Evolutionary conservation across 164 flowering plant species (phyloP).

Genomic region (Stephania yunnanensis): DNA sequence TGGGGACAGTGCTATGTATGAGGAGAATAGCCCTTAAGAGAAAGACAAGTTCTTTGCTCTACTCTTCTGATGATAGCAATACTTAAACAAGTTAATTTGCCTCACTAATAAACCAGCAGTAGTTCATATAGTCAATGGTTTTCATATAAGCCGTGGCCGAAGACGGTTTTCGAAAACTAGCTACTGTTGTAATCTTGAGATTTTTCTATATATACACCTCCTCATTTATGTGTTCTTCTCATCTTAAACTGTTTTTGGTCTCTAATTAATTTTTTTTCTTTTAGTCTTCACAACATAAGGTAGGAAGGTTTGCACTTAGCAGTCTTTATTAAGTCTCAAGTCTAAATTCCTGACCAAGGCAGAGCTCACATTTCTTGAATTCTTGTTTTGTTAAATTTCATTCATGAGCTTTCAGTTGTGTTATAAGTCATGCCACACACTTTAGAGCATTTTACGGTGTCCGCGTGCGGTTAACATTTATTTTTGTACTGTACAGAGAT

Average conservation of each 20-base stretch:
- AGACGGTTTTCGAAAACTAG: conserved; percentile 6
- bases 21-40: neutral
- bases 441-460: neutral
- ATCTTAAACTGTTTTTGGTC: neutral
- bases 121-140: conserved; percentile 6
- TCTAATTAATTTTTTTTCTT: neutral
- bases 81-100: neutral
- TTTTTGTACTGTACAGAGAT: conserved; percentile 4
- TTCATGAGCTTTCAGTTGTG: neutral
- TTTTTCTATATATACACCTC: conserved; percentile 6
- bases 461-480: neutral
- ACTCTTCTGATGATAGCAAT: neutral
- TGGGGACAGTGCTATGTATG: neutral
- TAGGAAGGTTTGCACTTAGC: neutral
- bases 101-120: neutral
- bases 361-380: neutral
- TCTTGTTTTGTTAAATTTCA: neutral
- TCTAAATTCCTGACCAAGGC: neutral
- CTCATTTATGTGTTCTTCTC: neutral
- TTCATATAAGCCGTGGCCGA: neutral
- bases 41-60: neutral
- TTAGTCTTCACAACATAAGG: neutral
- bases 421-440: neutral
- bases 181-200: neutral
- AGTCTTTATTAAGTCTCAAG: neutral